Evolutionary conservation across 345 rosid species (phyloP).

Genomic region (Corchorus olitorius): DNA sequence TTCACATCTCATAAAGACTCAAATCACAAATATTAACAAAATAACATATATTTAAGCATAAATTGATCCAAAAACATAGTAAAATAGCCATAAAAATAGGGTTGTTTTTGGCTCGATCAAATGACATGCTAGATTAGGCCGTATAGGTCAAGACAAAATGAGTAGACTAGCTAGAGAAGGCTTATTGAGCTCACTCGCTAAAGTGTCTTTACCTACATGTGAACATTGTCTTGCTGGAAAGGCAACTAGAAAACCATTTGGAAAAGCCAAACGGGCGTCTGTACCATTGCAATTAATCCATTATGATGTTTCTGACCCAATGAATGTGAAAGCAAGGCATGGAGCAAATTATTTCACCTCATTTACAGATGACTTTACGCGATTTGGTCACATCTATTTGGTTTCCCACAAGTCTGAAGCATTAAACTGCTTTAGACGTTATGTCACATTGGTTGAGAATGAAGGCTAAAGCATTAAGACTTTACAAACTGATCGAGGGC

Average conservation of each 20-base stretch:
- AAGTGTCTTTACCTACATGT: not conserved
- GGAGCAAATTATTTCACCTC: not conserved
- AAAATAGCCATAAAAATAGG: no score
- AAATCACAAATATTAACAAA: no score
- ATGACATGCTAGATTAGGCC: conserved; percentile 6
- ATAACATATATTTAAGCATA: no score
- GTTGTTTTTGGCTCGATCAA: no score
- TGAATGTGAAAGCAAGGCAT: conserved; percentile 17
- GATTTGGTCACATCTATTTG: not conserved
- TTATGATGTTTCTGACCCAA: not conserved
- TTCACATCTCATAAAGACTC: no score
- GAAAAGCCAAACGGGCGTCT: not conserved
- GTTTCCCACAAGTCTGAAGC: not conserved
- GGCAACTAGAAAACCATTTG: conserved; percentile 9
- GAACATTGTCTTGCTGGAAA: conserved; percentile 2
- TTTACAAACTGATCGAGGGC: not conserved
- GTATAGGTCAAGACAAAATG: not conserved
- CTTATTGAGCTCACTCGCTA: not conserved
- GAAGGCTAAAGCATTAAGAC: not conserved
- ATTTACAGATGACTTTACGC: conserved; percentile 16
- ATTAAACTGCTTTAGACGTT: not conserved
- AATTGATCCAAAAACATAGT: no score
- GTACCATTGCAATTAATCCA: conserved; percentile 10
- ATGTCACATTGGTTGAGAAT: not conserved
- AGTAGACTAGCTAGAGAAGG: conserved; percentile 5